Evolutionary conservation across 2,329 filamentous ascomycete species (phyloP).

Genomic region (Aspergillus glaucus): DNA sequence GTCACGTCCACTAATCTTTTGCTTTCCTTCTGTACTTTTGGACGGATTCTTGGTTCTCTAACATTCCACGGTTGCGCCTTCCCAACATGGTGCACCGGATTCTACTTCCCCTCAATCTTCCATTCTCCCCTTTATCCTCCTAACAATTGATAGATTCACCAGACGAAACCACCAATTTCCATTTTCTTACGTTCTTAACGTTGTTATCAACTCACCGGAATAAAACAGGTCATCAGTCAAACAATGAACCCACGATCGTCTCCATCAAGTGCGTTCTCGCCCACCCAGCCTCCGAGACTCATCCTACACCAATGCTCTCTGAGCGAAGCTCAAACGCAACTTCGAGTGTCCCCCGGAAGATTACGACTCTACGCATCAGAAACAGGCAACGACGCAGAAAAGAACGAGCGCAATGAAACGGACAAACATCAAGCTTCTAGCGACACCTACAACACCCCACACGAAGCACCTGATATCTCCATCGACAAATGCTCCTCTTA

Average conservation of each 20-base stretch:
- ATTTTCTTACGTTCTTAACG: neutral
- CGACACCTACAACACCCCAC: neutral
- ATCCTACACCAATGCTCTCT: neutral
- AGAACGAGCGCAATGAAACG: neutral
- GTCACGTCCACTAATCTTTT: neutral
- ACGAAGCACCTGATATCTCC: neutral
- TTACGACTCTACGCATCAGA: neutral
- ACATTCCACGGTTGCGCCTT: neutral
- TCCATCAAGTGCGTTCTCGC: neutral
- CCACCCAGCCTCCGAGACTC: neutral
- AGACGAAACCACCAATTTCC: neutral
- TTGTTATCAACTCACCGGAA: neutral
- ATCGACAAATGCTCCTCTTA: conserved; percentile 3
- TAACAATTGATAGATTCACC: neutral
- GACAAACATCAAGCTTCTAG: neutral
- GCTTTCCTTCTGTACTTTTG: neutral
- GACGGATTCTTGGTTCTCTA: neutral
- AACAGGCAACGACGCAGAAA: neutral
- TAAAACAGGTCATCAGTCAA: neutral
- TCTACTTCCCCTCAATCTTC: neutral
- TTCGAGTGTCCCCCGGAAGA: neutral
- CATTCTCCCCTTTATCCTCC: neutral
- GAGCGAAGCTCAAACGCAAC: neutral
- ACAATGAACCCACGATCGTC: neutral
- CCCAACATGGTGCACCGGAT: neutral